A percentile compares a stretch with the other conserved stretches of the same genome.
These are phyloP conservation scores for Salmacisia buchloeana DNA, from an alignment of 1,284 basidiomycete genomes.

Conservation along the genomic window DNA sequence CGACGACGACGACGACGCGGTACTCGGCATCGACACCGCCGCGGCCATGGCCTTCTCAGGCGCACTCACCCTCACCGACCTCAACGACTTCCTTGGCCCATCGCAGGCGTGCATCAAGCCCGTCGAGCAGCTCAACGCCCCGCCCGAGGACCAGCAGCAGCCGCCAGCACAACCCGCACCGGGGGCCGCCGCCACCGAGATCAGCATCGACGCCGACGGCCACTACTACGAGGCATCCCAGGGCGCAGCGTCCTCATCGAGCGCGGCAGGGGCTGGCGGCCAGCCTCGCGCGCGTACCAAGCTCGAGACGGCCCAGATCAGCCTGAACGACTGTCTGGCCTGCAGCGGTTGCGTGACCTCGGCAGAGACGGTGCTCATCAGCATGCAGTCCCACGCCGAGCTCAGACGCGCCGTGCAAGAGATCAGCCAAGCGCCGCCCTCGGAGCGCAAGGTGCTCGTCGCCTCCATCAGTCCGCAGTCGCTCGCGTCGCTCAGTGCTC, in stretches of 20 bases:
- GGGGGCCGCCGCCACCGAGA: constrained; percentile 65
- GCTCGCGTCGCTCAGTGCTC: constrained; percentile 66
- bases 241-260: background rate
- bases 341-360: constrained; percentile 97
- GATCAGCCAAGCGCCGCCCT: background rate
- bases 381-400: constrained; percentile 90
- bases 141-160: constrained; percentile 41
- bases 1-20: no score
- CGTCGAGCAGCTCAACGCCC: constrained; percentile 58
- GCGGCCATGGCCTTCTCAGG: constrained; percentile 82
- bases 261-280: constrained; percentile 24
- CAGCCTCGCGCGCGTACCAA: constrained; percentile 42
- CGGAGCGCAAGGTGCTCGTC: constrained; percentile 22
- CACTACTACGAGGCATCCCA: constrained; percentile 65
- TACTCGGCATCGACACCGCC: no score
- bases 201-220: constrained; percentile 73
- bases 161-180: constrained; percentile 21
- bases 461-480: constrained; percentile 69
- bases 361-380: constrained; percentile 92
- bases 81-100: constrained; percentile 97
- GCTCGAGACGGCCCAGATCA: constrained; percentile 69
- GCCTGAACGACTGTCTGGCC: constrained; percentile 86
- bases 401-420: constrained; percentile 58
- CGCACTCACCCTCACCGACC: constrained; percentile 80
- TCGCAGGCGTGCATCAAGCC: constrained; percentile 98